Evolutionary conservation across 1,139 yeast genomes (phyloP), one percentile per base, ranked within the genome.

Genomic region (Sugiyamaella novakii): DNA sequence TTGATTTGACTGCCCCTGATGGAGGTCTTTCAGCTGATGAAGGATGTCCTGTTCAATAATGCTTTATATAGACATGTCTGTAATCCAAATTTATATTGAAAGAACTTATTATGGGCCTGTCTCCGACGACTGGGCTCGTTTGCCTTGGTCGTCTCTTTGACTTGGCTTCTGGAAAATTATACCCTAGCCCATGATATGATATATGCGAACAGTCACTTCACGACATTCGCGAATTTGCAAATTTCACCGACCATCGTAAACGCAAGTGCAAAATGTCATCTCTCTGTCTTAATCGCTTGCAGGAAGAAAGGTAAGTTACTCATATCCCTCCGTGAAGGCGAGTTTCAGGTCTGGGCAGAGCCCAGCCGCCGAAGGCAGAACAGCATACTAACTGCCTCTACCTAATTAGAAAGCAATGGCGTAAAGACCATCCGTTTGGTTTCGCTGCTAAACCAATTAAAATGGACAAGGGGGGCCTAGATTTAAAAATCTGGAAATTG

Each of bases 371-470:
- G 25, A 8, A 22, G 25, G 25, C 25, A n/a, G n/a, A 22, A 22
- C 25, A 18, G n/a, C 5, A n/a, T 29, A 27, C 22, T 34, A 38
- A 31, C 39, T 24, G 18, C n/a, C n/a, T n/a, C n/a, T n/a, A n/a
- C n/a, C 5, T 17, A 3, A 28, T 22, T 31, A 73, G 98, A 66
- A 92, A 91, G 70, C 91, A 86, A 67, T 92, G 99, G 99, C 81
- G 99, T 60, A 92, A 89, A 68, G 97, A 91, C 66, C 99, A 94
- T 67, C 99, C 99, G 0, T 92, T 89, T 69, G 98, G 98, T 3
- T 92, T 92, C 69, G 89, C 73, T 60, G 98, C 98, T 33, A 88
- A 87, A 63, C 99, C 99, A 4, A 67, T 73, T 36, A 91, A 87
- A 65, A 74, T 76, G 12, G 64, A 74, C 2, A 96, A 89, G 63